These are phyloP conservation scores for Wickerhamiella siamensis DNA, from an alignment of 805 yeast species.

Conservation along the genomic window DNA sequence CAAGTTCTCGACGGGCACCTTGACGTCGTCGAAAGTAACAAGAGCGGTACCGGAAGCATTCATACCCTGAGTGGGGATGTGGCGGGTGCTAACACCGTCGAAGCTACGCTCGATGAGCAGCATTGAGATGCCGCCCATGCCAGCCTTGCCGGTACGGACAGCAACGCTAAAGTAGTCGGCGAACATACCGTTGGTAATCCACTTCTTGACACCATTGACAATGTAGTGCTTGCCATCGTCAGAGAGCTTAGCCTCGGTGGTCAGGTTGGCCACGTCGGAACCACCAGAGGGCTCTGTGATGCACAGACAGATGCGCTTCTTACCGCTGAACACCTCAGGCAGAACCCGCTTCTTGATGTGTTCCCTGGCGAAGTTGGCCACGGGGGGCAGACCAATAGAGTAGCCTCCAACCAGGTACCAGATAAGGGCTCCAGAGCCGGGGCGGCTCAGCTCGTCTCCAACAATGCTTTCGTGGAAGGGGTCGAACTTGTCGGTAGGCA, in stretches of 20 bases:
- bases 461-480: constrained; percentile 27
- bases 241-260: constrained; percentile 28
- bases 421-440: constrained; percentile 30
- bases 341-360: constrained; percentile 24
- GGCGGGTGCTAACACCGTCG: constrained; percentile 28
- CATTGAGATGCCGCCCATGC: constrained; percentile 30
- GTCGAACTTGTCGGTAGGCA: constrained; percentile 26
- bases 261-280: constrained; percentile 31
- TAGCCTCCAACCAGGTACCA: constrained; percentile 31
- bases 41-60: constrained; percentile 29
- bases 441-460: constrained; percentile 28
- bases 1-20: constrained; percentile 32
- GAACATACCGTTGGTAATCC: constrained; percentile 34
- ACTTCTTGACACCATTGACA: constrained; percentile 32
- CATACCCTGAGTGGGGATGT: constrained; percentile 31
- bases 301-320: constrained; percentile 29
- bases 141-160: constrained; percentile 31
- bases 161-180: constrained; percentile 33
- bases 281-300: constrained; percentile 34
- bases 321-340: constrained; percentile 27
- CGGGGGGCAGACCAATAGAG: constrained; percentile 31
- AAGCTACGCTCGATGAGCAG: constrained; percentile 28
- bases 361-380: constrained; percentile 24
- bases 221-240: constrained; percentile 31
- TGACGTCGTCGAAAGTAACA: constrained; percentile 32